Evolutionary conservation across 2,329 filamentous ascomycete species (phyloP), one percentile per base, ranked within the genome.

Genomic region (Dothistroma septosporum): DNA sequence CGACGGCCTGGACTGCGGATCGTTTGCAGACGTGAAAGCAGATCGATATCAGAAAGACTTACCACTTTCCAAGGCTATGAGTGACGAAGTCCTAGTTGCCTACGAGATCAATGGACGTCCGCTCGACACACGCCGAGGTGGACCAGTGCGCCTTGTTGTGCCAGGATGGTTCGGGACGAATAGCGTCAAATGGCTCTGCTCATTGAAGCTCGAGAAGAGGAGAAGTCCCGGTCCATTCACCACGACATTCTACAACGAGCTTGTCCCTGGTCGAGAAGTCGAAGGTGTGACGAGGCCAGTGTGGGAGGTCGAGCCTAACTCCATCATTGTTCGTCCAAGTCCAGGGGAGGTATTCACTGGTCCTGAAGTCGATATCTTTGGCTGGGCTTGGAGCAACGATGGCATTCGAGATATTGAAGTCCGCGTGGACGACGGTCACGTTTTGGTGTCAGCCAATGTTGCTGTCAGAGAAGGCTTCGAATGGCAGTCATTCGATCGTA

Each of bases 101-200:
- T 74, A 68, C 33, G 61, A 61, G 9, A 69, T 74, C 47, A 73
- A 73, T 21, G 69, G 66, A 0, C 14, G 63, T 28, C 60, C 64
- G 2, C 55, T 74, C 6, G 61, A 61, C 2, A 61, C 53, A 11
- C 61, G 71, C 35, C 63, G 70, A 31, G 73, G 72, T 4, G 73
- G 69, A 3, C 73, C 71, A 4, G 70, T 71, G 19, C 60, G 72
- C 12, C 61, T 75, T 16, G 65, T 73, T 4, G 71, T 74, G 12
- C 72, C 71, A 1, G 72, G 70, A 8, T 74, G 67, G 62, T 73
- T 72, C 60, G 72, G 72, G 4, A 73, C 70, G 52, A 74, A 74
- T 55, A 68, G 62, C 22, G 71, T 68, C 9, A 74, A 74, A 54
- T 73, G 72, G 72, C 53, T 73, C 19, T 72, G 66, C 31, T 67